A percentile compares a stretch with the other conserved stretches of the same genome.
phyloP scores from a whole-genome alignment of 1,284 basidiomycete genomes.

The Cystobasidiaceae sp. region DNA sequence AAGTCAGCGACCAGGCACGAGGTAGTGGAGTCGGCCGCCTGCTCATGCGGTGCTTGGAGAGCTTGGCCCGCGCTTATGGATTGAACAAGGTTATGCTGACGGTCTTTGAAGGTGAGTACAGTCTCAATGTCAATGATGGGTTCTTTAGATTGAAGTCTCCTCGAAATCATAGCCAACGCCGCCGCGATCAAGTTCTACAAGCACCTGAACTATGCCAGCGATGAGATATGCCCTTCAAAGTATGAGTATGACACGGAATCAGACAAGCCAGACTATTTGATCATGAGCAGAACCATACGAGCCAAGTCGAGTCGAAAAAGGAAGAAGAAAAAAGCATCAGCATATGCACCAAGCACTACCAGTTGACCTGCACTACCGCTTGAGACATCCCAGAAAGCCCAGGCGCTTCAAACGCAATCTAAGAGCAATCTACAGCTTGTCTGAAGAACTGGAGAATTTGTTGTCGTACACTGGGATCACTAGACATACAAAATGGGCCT shows the following conservation, averaged over 20 bases:
- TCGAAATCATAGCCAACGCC: slow-evolving; percentile 7
- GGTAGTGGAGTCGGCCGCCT: slow-evolving; percentile 29
- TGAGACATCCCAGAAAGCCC: too few species aligned
- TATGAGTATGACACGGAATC: not conserved
- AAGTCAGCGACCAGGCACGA: slow-evolving; percentile 5
- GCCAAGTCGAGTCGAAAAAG: slow-evolving; percentile 6
- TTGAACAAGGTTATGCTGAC: slow-evolving; percentile 41
- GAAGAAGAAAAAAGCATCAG: slow-evolving; percentile 10
- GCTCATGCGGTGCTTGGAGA: slow-evolving; percentile 34
- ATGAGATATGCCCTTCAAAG: slow-evolving; percentile 20
- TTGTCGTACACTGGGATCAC: too few species aligned
- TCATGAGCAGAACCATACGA: slow-evolving; percentile 10
- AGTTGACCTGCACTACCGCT: too few species aligned
- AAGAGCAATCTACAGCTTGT: too few species aligned
- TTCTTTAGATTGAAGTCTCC: too few species aligned
- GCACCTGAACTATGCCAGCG: slow-evolving; percentile 7
- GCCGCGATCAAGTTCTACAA: slow-evolving; percentile 19
- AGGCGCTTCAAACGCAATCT: too few species aligned
- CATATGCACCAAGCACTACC: too few species aligned
- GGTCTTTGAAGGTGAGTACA: slow-evolving; percentile 40
- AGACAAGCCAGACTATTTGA: slow-evolving; percentile 18
- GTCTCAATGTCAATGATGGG: too few species aligned
- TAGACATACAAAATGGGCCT: too few species aligned
- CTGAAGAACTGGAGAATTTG: too few species aligned
- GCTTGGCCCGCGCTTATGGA: slow-evolving; percentile 21